A percentile compares a stretch with the other conserved stretches of the same genome.
These are phyloP conservation scores for Avena atlantica DNA, from an alignment of 176 grass and related monocot species.

Conservation along the genomic window DNA sequence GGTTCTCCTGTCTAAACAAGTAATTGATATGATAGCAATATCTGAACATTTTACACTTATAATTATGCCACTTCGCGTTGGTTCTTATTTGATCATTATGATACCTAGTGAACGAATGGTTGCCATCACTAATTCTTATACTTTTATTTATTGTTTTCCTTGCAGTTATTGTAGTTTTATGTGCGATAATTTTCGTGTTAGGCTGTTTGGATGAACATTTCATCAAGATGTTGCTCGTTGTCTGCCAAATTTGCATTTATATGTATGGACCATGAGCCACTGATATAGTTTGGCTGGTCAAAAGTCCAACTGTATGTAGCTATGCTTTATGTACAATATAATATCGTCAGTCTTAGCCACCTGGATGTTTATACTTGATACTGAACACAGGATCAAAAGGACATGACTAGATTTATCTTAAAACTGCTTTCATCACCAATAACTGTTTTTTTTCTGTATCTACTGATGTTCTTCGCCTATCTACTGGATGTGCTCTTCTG, in stretches of 20 bases:
- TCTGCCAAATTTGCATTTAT: not conserved
- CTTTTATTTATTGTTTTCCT: not conserved
- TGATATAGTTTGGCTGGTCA: not conserved
- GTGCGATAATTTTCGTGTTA: not conserved
- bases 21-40: not conserved
- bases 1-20: not conserved
- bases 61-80: not conserved
- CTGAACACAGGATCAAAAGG: not conserved
- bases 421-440: not conserved
- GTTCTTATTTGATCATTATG: not conserved
- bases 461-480: too few relatives aligned
- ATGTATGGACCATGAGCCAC: not conserved
- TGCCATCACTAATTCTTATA: not conserved
- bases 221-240: not conserved
- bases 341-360: too few relatives aligned
- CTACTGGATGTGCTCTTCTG: too few relatives aligned
- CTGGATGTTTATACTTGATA: too few relatives aligned
- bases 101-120: not conserved
- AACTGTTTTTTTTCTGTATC: too few relatives aligned
- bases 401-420: not conserved
- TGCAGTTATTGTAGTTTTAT: not conserved
- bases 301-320: not conserved
- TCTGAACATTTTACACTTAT: not conserved
- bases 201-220: not conserved
- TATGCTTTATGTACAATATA: too few relatives aligned